These are phyloP conservation scores for thale cress (Arabidopsis thaliana) DNA, from an alignment of 345 rosid genomes.

Conservation along the genomic window TAIR10.1 NC_003074.8:18581001-18581500, in stretches of 20 bases:
- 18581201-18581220: constrained; percentile 93
- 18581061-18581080: constrained; percentile 64
- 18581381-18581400: neutral
- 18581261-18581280: neutral
- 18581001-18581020: constrained; percentile 35
- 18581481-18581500: constrained; percentile 77
- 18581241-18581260: neutral
- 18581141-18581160: constrained; percentile 42
- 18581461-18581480: constrained; percentile 93
- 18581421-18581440: constrained; percentile 51
- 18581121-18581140: constrained; percentile 40
- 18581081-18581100: constrained; percentile 41
- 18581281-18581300: constrained; percentile 63
- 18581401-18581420: neutral
- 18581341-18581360: constrained; percentile 84
- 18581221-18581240: constrained; percentile 44
- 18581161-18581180: constrained; percentile 56
- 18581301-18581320: constrained; percentile 83
- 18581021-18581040: constrained; percentile 64
- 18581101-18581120: constrained; percentile 36
- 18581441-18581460: constrained; percentile 92
- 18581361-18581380: constrained; percentile 63
- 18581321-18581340: constrained; percentile 70
- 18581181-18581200: constrained; percentile 82
- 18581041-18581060: constrained; percentile 81